Conservation (phyloP, 306 rosid genomes). For the Crotalaria pallida region DNA sequence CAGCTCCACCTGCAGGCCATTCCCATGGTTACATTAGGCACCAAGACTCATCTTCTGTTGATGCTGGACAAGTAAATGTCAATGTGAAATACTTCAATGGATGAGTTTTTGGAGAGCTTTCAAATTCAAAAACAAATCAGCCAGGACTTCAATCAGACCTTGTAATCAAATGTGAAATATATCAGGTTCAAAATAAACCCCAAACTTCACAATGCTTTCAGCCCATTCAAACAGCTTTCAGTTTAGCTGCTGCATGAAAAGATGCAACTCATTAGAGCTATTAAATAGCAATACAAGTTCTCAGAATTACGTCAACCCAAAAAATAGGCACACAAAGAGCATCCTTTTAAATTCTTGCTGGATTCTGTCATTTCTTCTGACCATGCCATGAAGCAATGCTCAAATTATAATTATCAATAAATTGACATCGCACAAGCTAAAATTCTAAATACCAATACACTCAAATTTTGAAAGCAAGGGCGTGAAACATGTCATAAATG, state of each 20-base stretch:
- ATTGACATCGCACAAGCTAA: neutral
- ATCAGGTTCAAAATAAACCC: constrained; percentile 2
- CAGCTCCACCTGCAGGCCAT: constrained; percentile 14
- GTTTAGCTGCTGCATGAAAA: constrained; percentile 37
- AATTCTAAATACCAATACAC: no score
- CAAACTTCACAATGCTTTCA: constrained; percentile 19
- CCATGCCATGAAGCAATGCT: no score
- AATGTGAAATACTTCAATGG: neutral
- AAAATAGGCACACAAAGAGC: neutral
- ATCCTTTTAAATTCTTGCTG: neutral
- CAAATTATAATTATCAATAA: neutral
- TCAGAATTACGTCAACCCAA: constrained; percentile 8
- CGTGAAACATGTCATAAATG: neutral
- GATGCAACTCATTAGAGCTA: constrained; percentile 24
- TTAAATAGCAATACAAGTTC: neutral
- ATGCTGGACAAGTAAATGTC: neutral
- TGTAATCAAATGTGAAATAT: neutral
- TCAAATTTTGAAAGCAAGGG: neutral
- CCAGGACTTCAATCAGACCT: neutral
- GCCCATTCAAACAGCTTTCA: constrained; percentile 25
- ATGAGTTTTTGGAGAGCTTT: constrained; percentile 11
- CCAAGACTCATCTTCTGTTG: constrained; percentile 7
- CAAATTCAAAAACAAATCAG: constrained; percentile 21
- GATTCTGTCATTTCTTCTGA: neutral
- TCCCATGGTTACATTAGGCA: constrained; percentile 1